phyloP scores from a whole-genome alignment of 768 basidiomycete species.

The Lentinula detonsa region DNA sequence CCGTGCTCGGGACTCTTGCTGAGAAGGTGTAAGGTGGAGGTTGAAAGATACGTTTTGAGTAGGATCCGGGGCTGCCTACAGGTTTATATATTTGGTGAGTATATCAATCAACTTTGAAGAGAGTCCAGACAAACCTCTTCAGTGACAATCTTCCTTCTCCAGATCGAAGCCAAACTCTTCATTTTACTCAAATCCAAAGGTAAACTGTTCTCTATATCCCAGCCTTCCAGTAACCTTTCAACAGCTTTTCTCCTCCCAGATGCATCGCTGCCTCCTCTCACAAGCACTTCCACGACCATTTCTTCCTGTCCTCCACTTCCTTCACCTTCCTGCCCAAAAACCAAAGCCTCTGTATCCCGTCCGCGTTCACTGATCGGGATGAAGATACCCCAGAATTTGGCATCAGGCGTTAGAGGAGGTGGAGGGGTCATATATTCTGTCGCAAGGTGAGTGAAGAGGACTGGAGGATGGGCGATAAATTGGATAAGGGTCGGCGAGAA shows the following conservation, averaged over 20 bases:
- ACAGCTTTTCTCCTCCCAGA: slow-evolving; percentile 44
- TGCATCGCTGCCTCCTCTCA: slow-evolving; percentile 35
- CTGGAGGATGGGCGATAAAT: slow-evolving; percentile 63
- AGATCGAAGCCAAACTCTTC: slow-evolving; percentile 43
- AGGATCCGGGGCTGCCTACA: slow-evolving; percentile 45
- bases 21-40: slow-evolving; percentile 74
- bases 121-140: slow-evolving; percentile 21
- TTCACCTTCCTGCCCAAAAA: slow-evolving; percentile 51
- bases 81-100: not conserved
- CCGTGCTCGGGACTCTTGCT: slow-evolving; percentile 70
- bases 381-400: slow-evolving; percentile 81
- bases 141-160: slow-evolving; percentile 27
- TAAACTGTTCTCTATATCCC: slow-evolving; percentile 30
- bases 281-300: slow-evolving; percentile 56
- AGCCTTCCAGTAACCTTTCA: slow-evolving; percentile 62
- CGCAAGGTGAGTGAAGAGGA: slow-evolving; percentile 62
- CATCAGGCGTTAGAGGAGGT: slow-evolving; percentile 51
- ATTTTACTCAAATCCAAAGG: slow-evolving; percentile 47
- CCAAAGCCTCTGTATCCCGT: slow-evolving; percentile 52
- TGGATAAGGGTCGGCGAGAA: slow-evolving; percentile 65
- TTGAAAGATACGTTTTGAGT: slow-evolving; percentile 82
- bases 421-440: slow-evolving; percentile 67
- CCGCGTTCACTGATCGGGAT: slow-evolving; percentile 58
- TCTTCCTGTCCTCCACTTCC: slow-evolving; percentile 42
- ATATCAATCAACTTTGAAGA: not conserved